Evolutionary conservation across 2,329 filamentous ascomycete species (phyloP).

Genomic region (Hysterium pulicare): DNA sequence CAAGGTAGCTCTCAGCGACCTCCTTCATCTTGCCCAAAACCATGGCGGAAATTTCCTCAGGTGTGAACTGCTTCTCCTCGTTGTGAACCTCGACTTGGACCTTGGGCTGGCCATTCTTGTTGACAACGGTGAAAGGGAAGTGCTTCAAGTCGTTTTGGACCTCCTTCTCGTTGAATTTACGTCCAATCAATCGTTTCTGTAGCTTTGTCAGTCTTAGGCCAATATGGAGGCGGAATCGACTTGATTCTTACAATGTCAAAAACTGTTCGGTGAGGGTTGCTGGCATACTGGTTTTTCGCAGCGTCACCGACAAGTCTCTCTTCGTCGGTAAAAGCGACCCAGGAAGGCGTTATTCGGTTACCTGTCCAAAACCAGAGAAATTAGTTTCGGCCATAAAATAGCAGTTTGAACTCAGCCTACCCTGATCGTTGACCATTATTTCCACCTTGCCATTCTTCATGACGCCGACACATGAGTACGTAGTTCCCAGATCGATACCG

Average conservation of each 20-base stretch:
- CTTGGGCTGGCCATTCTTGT: conserved; percentile 85
- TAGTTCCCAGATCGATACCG: conserved; percentile 37
- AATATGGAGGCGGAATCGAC: neutral
- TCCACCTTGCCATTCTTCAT: conserved; percentile 44
- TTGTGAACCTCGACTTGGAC: conserved; percentile 71
- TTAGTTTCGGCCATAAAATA: conserved; percentile 13
- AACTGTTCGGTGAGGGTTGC: conserved; percentile 49
- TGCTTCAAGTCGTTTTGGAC: conserved; percentile 95
- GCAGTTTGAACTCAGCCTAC: conserved; percentile 17
- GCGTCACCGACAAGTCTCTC: conserved; percentile 96
- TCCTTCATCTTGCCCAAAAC: conserved; percentile 83
- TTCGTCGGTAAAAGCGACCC: conserved; percentile 94
- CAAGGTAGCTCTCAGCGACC: conserved; percentile 73
- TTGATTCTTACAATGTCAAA: conserved; percentile 41
- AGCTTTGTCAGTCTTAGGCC: conserved; percentile 27
- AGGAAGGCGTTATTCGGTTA: conserved; percentile 57
- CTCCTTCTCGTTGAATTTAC: conserved; percentile 57
- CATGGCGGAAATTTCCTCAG: conserved; percentile 79
- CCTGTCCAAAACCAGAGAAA: conserved; percentile 23
- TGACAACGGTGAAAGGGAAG: conserved; percentile 92
- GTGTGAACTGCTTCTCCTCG: conserved; percentile 68
- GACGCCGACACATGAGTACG: conserved; percentile 36
- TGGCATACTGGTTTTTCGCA: conserved; percentile 47
- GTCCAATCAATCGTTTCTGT: conserved; percentile 51
- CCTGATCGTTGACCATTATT: conserved; percentile 45